Conservation (phyloP, 768 basidiomycete genomes). For the Psilocybe subaeruginosa region DNA sequence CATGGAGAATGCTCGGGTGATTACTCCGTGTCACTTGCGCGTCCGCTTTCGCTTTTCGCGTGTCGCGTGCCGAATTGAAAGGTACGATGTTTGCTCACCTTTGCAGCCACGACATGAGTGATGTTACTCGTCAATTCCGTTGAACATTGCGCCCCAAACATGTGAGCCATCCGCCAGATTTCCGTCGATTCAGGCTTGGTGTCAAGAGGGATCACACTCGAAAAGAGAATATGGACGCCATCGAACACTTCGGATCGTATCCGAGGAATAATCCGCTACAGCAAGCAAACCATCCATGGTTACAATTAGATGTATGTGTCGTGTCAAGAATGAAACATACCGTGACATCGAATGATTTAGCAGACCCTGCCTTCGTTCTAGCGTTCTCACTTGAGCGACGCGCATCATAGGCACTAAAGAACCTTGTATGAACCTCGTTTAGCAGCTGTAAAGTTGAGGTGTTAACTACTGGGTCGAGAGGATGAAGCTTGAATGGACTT, state of each 20-base stretch:
- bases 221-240: conserved; percentile 86
- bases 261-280: conserved; percentile 81
- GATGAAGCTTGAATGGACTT: conserved; percentile 2
- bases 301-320: conserved; percentile 1
- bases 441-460: conserved; percentile 59
- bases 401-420: conserved; percentile 70
- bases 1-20: neutral
- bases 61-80: neutral
- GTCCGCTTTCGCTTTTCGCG: neutral
- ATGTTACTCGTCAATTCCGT: conserved; percentile 65
- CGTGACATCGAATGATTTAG: conserved; percentile 69
- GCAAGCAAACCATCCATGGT: neutral
- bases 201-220: conserved; percentile 93
- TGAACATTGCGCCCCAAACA: conserved; percentile 86
- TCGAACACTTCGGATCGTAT: conserved; percentile 78
- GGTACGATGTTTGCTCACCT: conserved; percentile 47
- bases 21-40: neutral
- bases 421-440: conserved; percentile 75
- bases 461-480: neutral
- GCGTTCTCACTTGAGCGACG: conserved; percentile 31
- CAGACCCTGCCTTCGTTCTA: conserved; percentile 17
- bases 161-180: conserved; percentile 82
- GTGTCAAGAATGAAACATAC: conserved; percentile 45
- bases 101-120: conserved; percentile 93
- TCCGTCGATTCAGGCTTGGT: conserved; percentile 78